Base-by-base conservation (phyloP, 192 early-diverging fungal genomes). In the Kappamyces sp. region DNA sequence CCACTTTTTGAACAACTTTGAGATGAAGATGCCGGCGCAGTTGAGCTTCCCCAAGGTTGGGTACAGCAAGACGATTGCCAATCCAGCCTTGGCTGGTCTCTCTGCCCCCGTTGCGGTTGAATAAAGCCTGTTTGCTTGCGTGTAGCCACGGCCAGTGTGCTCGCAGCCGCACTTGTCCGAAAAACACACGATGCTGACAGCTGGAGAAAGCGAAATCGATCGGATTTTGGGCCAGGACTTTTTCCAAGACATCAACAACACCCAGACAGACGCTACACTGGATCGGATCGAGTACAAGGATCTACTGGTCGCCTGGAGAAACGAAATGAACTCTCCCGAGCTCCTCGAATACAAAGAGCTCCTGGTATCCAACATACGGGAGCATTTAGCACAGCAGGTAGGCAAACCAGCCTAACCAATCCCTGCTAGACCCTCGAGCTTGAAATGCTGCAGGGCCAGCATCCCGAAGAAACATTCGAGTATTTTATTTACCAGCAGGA, bases 101-200 rank as follows among this genome's bases (percentile, higher is more conserved):
- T 46, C 5, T 49, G 40, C 58, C 32, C 3, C 60, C 37, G 35
- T 53, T 43, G n/a, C 51, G 15, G 52, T 48, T 62, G 35, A 62
- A 62, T 51, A 59, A 59, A 41, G 13, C 57, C 5, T n/a, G 49
- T 51, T 51, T 57, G 40, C 13, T 5, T 9, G 50, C 6, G 48
- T n/a, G 60, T 55, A 31, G 60, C 32, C 36, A 48, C 58, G 42
- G 42, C 58, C 10, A 63, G 40, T 5, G 53, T 67, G 32, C 15
- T 53, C 8, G 40, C 68, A 76, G 43, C 74, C 63, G 41, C 23
- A 66, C 12, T 47, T 81, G 42, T 77, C 74, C 55, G 74, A 74
- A 55, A 71, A 48, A 31, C 75, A 75, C 2, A 73, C 78, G 6
- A 75, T 75, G n/a, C 47, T 77, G 9, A 75, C 77, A 49, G 40